Conservation (phyloP, 2,329 filamentous ascomycete genomes). For the Trichoderma sp. region DNA sequence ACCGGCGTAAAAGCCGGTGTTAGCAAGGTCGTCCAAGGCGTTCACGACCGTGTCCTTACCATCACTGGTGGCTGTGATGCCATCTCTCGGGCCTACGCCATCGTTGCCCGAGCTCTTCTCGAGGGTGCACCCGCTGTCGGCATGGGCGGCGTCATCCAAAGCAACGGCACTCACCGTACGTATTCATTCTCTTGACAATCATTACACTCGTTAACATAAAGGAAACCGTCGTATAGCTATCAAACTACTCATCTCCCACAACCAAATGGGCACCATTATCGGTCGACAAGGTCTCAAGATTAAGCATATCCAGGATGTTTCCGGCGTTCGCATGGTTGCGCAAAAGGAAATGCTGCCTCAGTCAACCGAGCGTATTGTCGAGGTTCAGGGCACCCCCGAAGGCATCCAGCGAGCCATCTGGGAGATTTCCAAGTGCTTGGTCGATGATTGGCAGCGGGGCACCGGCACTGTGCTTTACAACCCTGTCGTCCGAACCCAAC, state of each 20-base stretch:
- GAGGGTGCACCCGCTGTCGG: slow-evolving; percentile 94
- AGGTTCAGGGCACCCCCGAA: slow-evolving; percentile 91
- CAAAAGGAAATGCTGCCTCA: slow-evolving; percentile 99
- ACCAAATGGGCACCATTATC: slow-evolving; percentile 99
- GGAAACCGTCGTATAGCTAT: too few relatives aligned
- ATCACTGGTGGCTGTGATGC: slow-evolving; percentile 88
- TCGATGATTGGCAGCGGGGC: slow-evolving; percentile 96
- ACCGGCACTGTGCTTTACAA: slow-evolving; percentile 98
- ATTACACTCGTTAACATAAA: not conserved
- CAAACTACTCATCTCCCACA: slow-evolving; percentile 97
- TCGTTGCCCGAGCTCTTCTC: slow-evolving; percentile 86
- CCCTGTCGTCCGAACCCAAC: slow-evolving; percentile 83
- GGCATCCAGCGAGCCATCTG: slow-evolving; percentile 94
- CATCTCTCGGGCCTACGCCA: slow-evolving; percentile 87
- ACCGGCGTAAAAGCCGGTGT: slow-evolving; percentile 97
- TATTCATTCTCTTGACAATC: slow-evolving; percentile 7
- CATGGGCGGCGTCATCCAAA: slow-evolving; percentile 87
- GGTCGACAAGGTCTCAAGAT: slow-evolving; percentile 96
- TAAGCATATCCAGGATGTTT: slow-evolving; percentile 97
- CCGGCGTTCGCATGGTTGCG: slow-evolving; percentile 96
- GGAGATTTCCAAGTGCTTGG: slow-evolving; percentile 98
- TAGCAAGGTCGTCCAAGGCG: slow-evolving; percentile 96
- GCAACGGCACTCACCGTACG: slow-evolving; percentile 89
- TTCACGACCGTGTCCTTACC: slow-evolving; percentile 94
- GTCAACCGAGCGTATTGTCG: slow-evolving; percentile 96